A percentile compares a stretch with the other conserved stretches of the same genome.
These are phyloP conservation scores for Penicillium rolfsii DNA, from an alignment of 2,329 filamentous ascomycete species.

Conservation along the genomic window DNA sequence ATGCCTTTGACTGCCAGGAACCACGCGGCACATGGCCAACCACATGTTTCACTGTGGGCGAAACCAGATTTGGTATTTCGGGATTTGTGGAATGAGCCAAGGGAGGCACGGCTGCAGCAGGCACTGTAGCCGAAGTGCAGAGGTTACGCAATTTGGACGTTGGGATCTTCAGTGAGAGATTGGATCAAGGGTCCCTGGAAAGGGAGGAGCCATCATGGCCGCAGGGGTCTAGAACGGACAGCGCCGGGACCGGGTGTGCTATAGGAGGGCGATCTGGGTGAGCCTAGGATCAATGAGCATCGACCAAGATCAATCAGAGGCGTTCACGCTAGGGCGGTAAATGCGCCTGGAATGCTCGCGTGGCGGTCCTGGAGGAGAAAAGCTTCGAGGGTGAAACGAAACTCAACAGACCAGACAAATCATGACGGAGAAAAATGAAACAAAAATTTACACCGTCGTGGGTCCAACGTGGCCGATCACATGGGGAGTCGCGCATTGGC, in stretches of 20 bases:
- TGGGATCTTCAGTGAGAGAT: conserved; percentile 17
- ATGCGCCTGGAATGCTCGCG: conserved; percentile 23
- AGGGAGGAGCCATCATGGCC: conserved; percentile 17
- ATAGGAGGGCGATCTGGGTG: neutral
- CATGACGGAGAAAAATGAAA: neutral
- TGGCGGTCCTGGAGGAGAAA: conserved; percentile 13
- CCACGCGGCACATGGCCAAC: conserved; percentile 25
- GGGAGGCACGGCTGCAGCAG: conserved; percentile 13
- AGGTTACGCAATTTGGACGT: conserved; percentile 14
- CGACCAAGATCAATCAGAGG: neutral
- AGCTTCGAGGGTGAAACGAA: conserved; percentile 22
- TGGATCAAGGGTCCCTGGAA: conserved; percentile 23
- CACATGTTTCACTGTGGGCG: conserved; percentile 28
- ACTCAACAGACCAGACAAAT: no score
- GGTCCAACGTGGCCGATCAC: conserved; percentile 32
- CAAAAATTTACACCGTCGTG: conserved; percentile 10
- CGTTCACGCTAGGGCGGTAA: conserved; percentile 17
- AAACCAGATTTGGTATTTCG: conserved; percentile 19
- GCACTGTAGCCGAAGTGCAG: neutral
- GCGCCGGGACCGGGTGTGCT: neutral
- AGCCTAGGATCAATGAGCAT: neutral
- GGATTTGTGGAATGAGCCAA: conserved; percentile 26
- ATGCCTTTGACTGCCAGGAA: conserved; percentile 7
- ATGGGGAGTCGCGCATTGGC: conserved; percentile 23
- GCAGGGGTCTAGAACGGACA: conserved; percentile 14